Evolutionary conservation across 495 filamentous ascomycete genomes (phyloP), one percentile per base, ranked within the genome.

Genomic region (Immersiella caudata): DNA sequence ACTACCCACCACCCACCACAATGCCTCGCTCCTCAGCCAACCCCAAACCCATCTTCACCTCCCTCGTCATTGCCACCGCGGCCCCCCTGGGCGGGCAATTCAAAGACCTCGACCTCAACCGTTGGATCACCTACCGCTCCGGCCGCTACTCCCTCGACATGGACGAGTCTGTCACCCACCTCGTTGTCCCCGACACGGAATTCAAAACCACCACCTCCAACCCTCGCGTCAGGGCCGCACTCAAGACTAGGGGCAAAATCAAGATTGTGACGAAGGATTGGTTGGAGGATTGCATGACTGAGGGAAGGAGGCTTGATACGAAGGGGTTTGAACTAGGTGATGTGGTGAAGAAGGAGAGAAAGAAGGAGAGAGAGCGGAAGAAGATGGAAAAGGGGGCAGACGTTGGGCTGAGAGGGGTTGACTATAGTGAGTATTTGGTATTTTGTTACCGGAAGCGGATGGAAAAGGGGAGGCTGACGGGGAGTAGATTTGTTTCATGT

Each of bases 351-450:
- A 67, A 60, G 50, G 46, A 74, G 55, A 67, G 57, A 0, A 55
- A 70, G 46, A 60, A 65, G 35, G 81, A 87, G 64, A 83, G 81
- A 79, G 67, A 77, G 81, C 73, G 84, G 81, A 46, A 78, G 82
- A 67, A 40, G 52, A 11, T 64, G 9, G 11, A 57, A 3, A 70
- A 63, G 64, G 73, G 71, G 0, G 69, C 86, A 20, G 80, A 83
- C 60, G 78, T 85, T 68, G 71, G 81, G 52, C 75, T 81, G 56
- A 74, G 60, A 40, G 70, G 64, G 46, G 73, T 82, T 16, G 76
- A 81, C 59, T 46, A 70, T n/a, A 73, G 78, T 78, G 66, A 68
- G 74, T 72, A 26, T 36, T 20, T 51, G 62, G 60, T 68, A 22
- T 20, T 21, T 55, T 55, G 2, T 11, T 55, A 4, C 2, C 22